A percentile compares a stretch with the other conserved stretches of the same genome.
phyloP scores from a whole-genome alignment of 208 protist genomes.

The Acanthamoeba comandoni region DNA sequence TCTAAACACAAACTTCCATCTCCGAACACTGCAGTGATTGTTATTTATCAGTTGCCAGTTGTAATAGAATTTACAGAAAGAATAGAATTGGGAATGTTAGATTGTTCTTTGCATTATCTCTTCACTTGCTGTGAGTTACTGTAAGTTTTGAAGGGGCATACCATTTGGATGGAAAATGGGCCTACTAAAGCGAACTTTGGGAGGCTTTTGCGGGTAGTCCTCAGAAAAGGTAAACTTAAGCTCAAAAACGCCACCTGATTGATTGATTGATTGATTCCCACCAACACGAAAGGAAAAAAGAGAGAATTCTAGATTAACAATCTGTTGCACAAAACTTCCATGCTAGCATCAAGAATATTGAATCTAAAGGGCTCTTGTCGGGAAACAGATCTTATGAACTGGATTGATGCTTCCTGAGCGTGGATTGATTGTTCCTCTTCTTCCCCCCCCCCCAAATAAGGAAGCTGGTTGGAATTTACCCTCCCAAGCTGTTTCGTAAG shows the following conservation, averaged over 20 bases:
- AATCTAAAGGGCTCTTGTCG: no score
- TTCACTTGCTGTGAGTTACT: no score
- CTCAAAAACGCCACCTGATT: slow-evolving; percentile 40
- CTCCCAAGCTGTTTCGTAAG: slow-evolving; percentile 64
- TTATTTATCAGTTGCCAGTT: not conserved
- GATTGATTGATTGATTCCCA: not conserved
- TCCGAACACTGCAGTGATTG: not conserved
- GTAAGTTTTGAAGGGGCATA: not conserved
- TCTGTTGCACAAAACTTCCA: no score
- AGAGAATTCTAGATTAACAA: not conserved
- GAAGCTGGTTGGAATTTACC: not conserved
- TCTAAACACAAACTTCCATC: slow-evolving; percentile 64
- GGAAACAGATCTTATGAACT: no score
- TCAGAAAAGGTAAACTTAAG: slow-evolving; percentile 32
- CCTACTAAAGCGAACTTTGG: slow-evolving; percentile 49
- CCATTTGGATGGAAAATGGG: slow-evolving; percentile 62
- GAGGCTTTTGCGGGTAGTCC: slow-evolving; percentile 64
- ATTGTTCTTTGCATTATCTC: not conserved
- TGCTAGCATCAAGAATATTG: no score
- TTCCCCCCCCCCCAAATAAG: no score
- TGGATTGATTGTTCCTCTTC: no score
- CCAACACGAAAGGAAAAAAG: not conserved
- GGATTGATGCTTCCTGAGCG: no score
- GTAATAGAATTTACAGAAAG: not conserved
- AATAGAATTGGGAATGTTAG: not conserved